Evolutionary conservation across 805 yeast species (phyloP).

Genomic region (Zygotorulaspora sp.): DNA sequence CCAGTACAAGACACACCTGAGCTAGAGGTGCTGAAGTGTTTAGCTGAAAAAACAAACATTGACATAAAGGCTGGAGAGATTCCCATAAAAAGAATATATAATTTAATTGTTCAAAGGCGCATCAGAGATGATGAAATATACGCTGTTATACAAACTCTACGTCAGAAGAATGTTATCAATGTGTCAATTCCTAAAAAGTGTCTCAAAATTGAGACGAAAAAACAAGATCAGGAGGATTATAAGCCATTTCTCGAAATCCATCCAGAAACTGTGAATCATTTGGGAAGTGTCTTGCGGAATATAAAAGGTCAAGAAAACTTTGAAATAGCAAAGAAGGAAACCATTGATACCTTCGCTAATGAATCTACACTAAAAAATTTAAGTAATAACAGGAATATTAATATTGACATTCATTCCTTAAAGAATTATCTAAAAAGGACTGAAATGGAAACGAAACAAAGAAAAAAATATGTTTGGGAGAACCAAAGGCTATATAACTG

Average conservation of each 20-base stretch:
- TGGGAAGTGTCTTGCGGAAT: slow-evolving; percentile 9
- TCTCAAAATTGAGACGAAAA: neutral
- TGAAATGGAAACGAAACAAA: slow-evolving; percentile 21
- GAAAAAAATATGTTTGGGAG: slow-evolving; percentile 19
- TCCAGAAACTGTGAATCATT: slow-evolving; percentile 12
- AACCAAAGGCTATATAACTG: slow-evolving; percentile 25
- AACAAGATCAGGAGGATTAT: neutral
- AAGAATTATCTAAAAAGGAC: slow-evolving; percentile 21
- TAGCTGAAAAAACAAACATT: slow-evolving; percentile 3
- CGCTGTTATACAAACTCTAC: slow-evolving; percentile 10
- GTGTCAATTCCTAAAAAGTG: slow-evolving; percentile 13
- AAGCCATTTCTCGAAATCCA: slow-evolving; percentile 11
- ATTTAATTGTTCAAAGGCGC: slow-evolving; percentile 19
- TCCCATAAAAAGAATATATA: slow-evolving; percentile 11
- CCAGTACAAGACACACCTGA: slow-evolving; percentile 7
- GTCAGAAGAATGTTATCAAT: slow-evolving; percentile 10
- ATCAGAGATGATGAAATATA: slow-evolving; percentile 14
- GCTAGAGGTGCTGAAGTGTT: slow-evolving; percentile 3
- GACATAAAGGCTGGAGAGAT: slow-evolving; percentile 4
- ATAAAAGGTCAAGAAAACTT: slow-evolving; percentile 1
- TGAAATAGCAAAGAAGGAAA: neutral
- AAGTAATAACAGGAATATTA: neutral
- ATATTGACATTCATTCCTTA: slow-evolving; percentile 17
- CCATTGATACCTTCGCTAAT: neutral
- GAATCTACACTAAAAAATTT: neutral